Base-by-base conservation (phyloP, 169 alveolate genomes). In the Cryptosporidium meleagridis region DNA sequence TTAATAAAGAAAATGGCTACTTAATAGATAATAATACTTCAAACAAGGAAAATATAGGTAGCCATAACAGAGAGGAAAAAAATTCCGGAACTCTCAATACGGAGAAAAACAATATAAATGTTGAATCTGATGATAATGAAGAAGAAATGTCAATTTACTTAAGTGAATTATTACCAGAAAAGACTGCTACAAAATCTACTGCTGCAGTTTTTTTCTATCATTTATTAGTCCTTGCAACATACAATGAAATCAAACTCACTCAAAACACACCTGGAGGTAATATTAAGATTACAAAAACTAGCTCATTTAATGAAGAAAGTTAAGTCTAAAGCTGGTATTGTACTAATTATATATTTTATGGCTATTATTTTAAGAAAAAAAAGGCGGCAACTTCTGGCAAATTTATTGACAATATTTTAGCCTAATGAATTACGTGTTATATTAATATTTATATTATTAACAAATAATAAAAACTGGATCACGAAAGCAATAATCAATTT, bases 121-220 rank as follows among this genome's bases (percentile, higher is more conserved):
- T 6, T 9, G 67, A 55, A 10, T 10, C 5, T 73, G 16, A 33
- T 31, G 41, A 37, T 29, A 18, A 53, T 35, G 86, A 73, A n/a
- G 53, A 6, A 4, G 59, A 55, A 39, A 33, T 53, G 39, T 55
- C 86, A 10, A 44, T 73, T 37, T 73, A 35, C n/a, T 31, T 73
- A 9, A 58, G 55, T 4, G 86, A 73, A 35, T 41, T 73, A 4
- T 35, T 73, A 55, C 86, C 86, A n/a, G 55, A 73, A 12, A 53
- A 73, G 39, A 35, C 71, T 3, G 45, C 61, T n/a, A 53, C 86
- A 5, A 73, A 39, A 73, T 33, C 61, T 58, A 73, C 70, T 41
- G 86, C 86, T 58, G 86, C 86, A 3, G 44, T 68, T 18, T 73
- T 73, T 35, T 73, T 73, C 29, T 73, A 73, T 31, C 86, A 73